Base-by-base conservation (phyloP, 768 basidiomycete genomes). In the Imleria badia region DNA sequence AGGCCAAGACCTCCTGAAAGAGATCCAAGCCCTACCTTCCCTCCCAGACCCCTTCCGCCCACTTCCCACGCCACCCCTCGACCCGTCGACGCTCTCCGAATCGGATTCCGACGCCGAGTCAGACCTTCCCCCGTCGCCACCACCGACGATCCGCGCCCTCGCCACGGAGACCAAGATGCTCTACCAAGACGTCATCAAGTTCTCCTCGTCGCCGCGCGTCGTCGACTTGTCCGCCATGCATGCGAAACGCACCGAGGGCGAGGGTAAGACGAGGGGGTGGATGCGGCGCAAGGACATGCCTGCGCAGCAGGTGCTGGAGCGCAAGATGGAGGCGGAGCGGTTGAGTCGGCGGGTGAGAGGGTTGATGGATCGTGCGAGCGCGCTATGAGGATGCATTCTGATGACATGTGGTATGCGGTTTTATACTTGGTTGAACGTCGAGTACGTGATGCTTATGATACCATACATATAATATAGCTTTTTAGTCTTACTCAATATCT, bases 111-210 rank as follows among this genome's bases (percentile, higher is more conserved):
- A 79, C 13, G 85, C 86, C 14, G 84, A 85, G 26, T 76, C 78
- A 7, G 87, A 84, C 45, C 60, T 66, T 3, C 69, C 75, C 1
- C 68, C 74, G 4, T 66, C 60, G 22, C 62, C 78, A 19, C 81
- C 78, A 17, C 77, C 70, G 5, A 84, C 83, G 3, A 66, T 91
- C 15, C 84, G 84, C 36, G 80, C 88, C 0, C 77, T 98, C 41
- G 75, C 85, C 2, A 88, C 85, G 0, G 92, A 97, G 69, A 89
- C 90, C 1, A 96, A 91, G 70, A 68, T 87, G 39, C 77, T 99
- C 19, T 94, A 91, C 65, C 83, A 89, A n/a, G 91, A 96, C 58
- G 89, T 98, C 10, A 86, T 95, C 62, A 79, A 81, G 60, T 91
- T 89, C 70, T 91, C 94, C 1, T 85, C 93, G 0, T 83, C 85